Evolutionary conservation across 208 protist genomes (phyloP).

Genomic region (Acanthamoeba sp.): DNA sequence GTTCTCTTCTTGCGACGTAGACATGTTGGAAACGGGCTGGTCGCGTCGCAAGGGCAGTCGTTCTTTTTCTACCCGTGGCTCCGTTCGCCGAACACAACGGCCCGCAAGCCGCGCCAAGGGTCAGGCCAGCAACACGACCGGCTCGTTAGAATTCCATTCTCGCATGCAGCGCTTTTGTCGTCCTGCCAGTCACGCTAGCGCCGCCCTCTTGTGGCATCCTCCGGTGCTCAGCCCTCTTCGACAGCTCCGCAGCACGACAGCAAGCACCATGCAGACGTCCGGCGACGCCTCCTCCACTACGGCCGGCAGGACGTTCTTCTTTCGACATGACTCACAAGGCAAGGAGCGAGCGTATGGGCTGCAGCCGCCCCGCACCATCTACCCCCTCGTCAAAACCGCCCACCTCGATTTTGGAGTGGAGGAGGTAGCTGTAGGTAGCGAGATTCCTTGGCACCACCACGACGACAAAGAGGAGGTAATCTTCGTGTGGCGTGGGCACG

Average conservation of each 20-base stretch:
- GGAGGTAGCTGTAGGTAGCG: not conserved
- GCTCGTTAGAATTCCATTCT: too few species aligned
- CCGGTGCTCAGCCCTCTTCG: too few species aligned
- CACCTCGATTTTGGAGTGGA: slow-evolving; percentile 73
- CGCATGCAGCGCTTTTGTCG: too few species aligned
- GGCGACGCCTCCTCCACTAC: not conserved
- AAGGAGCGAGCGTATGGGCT: not conserved
- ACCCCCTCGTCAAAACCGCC: slow-evolving; percentile 42
- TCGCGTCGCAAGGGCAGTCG: too few species aligned
- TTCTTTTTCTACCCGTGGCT: too few species aligned
- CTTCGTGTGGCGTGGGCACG: slow-evolving; percentile 36
- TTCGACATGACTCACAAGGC: not conserved
- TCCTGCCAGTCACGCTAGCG: too few species aligned
- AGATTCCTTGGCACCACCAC: slow-evolving; percentile 68
- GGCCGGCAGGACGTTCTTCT: not conserved
- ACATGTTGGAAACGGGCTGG: not conserved
- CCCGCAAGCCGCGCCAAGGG: too few species aligned
- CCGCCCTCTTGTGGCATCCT: too few species aligned
- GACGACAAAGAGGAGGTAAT: slow-evolving; percentile 72
- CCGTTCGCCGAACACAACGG: too few species aligned
- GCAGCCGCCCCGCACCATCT: slow-evolving; percentile 48
- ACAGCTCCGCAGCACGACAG: too few species aligned
- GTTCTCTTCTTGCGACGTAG: not conserved
- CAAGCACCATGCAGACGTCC: too few species aligned
- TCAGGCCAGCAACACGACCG: too few species aligned